Percentiles rank a stretch among this genome's conserved stretches.
Evolutionary conservation across 2,329 filamentous ascomycete genomes (phyloP).

Genomic region (Sodiomyces alkalinus): DNA sequence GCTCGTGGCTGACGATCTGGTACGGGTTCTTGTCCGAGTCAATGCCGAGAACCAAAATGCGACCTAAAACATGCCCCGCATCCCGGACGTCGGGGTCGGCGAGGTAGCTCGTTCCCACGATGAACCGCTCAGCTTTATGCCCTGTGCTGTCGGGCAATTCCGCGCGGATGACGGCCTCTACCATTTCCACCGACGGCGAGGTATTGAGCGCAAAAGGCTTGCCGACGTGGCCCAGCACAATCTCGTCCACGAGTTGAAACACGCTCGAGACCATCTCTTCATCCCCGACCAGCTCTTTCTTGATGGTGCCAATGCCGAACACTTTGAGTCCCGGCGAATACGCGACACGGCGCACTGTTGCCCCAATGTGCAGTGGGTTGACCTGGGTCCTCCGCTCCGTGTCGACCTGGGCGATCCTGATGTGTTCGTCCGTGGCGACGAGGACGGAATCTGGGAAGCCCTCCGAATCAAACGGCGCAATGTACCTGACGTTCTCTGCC

Average conservation of each 20-base stretch:
- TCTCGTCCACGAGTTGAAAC: slow-evolving; percentile 84
- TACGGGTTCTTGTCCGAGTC: slow-evolving; percentile 60
- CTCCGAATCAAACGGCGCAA: slow-evolving; percentile 69
- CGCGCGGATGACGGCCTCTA: slow-evolving; percentile 72
- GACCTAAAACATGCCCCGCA: slow-evolving; percentile 37
- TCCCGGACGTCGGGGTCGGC: slow-evolving; percentile 39
- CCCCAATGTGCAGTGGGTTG: slow-evolving; percentile 58
- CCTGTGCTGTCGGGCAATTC: slow-evolving; percentile 47
- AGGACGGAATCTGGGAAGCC: slow-evolving; percentile 71
- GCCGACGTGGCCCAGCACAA: slow-evolving; percentile 66
- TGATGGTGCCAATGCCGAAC: slow-evolving; percentile 79
- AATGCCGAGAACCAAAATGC: slow-evolving; percentile 75
- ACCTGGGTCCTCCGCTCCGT: slow-evolving; percentile 79
- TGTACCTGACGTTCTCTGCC: slow-evolving; percentile 66
- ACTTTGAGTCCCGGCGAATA: slow-evolving; percentile 67
- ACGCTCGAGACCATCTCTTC: slow-evolving; percentile 64
- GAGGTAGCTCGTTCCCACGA: slow-evolving; percentile 79
- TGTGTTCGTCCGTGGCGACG: slow-evolving; percentile 59
- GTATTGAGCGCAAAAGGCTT: slow-evolving; percentile 44
- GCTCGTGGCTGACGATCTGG: slow-evolving; percentile 48
- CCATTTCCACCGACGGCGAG: slow-evolving; percentile 45
- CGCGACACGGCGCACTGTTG: slow-evolving; percentile 75
- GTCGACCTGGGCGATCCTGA: slow-evolving; percentile 72
- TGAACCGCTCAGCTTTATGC: slow-evolving; percentile 55
- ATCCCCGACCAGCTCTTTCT: slow-evolving; percentile 52